phyloP scores from a whole-genome alignment of 306 rosid genomes.

The Acacia confusa region DNA sequence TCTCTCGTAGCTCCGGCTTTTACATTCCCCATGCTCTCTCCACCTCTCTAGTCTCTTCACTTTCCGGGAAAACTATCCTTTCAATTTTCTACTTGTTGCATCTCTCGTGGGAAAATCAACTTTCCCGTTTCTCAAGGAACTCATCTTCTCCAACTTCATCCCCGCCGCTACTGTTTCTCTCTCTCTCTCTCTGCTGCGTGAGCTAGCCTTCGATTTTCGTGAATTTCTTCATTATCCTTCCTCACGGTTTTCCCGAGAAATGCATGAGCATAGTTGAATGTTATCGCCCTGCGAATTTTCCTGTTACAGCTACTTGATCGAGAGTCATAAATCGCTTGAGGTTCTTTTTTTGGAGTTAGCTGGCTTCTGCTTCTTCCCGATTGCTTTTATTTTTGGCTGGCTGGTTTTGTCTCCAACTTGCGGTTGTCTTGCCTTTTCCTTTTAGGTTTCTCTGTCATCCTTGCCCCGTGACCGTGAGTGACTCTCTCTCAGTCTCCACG shows the following conservation, averaged over 20 bases:
- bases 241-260: conserved; percentile 12
- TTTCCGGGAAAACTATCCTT: conserved; percentile 17
- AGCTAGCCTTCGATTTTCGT: background rate
- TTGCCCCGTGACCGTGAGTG: conserved; percentile 20
- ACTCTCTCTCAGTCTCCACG: background rate
- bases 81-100: background rate
- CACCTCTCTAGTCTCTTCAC: background rate
- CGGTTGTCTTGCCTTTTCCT: conserved; percentile 27
- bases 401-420: background rate
- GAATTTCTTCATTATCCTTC: background rate
- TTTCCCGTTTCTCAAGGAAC: background rate
- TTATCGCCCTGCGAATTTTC: background rate
- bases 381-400: background rate
- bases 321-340: conserved; percentile 9
- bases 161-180: background rate
- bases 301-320: conserved; percentile 6
- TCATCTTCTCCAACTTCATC: background rate
- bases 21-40: background rate
- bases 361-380: conserved; percentile 12
- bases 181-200: background rate
- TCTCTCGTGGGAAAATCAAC: background rate
- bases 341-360: background rate
- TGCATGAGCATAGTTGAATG: conserved; percentile 1
- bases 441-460: conserved; percentile 12
- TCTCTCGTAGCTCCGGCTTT: background rate